Base-by-base conservation (phyloP, 2,329 filamentous ascomycete genomes). In the Mycosphaerelloides madeirae region DNA sequence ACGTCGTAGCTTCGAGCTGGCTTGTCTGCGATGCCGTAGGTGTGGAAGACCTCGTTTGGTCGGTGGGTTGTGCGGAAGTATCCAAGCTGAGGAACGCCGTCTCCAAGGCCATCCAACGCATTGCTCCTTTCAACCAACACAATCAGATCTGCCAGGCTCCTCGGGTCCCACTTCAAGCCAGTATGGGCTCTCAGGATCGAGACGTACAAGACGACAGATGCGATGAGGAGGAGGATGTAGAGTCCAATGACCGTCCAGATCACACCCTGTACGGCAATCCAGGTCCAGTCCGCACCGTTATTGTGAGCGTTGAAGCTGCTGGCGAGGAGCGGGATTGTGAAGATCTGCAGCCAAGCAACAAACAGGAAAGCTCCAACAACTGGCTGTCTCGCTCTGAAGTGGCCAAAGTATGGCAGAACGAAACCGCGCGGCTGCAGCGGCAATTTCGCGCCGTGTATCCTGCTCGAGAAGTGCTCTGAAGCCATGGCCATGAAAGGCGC, bases 141-240 rank as follows among this genome's bases (percentile, higher is more conserved):
- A 33, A 93, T 76, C 29, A 95, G 70, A 61, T 96, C 89, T 3
- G 86, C 90, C 6, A 96, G 71, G 18, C 83, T 91, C 35, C 84
- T 76, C 2, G 88, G 78, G 61, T 95, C 88, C 90, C 90, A 96
- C 59, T 84, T 77, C 50, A 95, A 71, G 0, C 89, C 89, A 0
- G 88, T 94, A 22, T 77, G 74, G 14, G 39, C 44, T 14, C 49
- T 47, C 16, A 73, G 67, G 42, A 76, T 69, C 51, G 80, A 84
- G n/a, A 80, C 52, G 50, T 83, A 68, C 8, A 90, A 63, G 1
- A 80, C 65, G 9, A 79, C 43, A 2, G 81, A 58, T 1, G 83
- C 79, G 6, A 78, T 54, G 2, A 84, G 59, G 36, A 91, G 68
- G 3, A 88, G 64, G 28, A 83, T 65, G 66, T 95, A 96, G 1